Evolutionary conservation across 306 rosid species (phyloP), one percentile per base, ranked within the genome.

Genomic region (Argentina anserina): DNA sequence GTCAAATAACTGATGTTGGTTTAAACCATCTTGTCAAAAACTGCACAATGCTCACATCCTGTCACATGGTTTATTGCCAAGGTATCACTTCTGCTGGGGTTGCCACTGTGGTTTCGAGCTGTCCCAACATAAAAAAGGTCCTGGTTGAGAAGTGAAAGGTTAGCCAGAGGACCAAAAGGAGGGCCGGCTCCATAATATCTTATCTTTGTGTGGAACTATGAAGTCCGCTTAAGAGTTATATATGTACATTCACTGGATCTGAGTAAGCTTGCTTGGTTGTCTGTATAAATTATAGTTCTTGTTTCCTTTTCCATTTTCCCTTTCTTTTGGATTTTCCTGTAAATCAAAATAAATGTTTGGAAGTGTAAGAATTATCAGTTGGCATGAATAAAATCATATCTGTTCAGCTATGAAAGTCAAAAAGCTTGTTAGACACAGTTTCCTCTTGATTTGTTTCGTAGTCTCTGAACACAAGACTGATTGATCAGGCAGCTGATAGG

Each of bases 121-220:
- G 99, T 62, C 85, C 89, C 49, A 84, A 86, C 84, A 80, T 94
- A 74, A 94, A 87, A 83, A 94, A 91, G 81, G 86, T 94, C 46
- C 85, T 91, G 23, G 97, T 94, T n/a, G 99, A 94, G 90, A 88
- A 91, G 81, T 87, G 86, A 91, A 94, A 94, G 90, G 99, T 94
- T 72, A 94, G 97, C 77, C 81, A 82, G 68, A 82, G 99, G 75
- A 91, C 99, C 45, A 84, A 84, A 83, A 80, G 97, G n/a, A 85
- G 95, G 69, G 97, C 97, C 0, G 93, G 91, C 82, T 79, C 92
- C 6, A 80, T 91, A 55, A 87, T 94, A 20, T 81, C 97, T 69
- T 94, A 90, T 85, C 87, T 94, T 72, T 94, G 93, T 47, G 81
- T 86, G 67, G 97, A 94, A 71, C 90, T 94, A 10, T 88, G 86